Evolutionary conservation across 345 rosid genomes (phyloP).

Genomic region (Moricandia moricandioides): DNA sequence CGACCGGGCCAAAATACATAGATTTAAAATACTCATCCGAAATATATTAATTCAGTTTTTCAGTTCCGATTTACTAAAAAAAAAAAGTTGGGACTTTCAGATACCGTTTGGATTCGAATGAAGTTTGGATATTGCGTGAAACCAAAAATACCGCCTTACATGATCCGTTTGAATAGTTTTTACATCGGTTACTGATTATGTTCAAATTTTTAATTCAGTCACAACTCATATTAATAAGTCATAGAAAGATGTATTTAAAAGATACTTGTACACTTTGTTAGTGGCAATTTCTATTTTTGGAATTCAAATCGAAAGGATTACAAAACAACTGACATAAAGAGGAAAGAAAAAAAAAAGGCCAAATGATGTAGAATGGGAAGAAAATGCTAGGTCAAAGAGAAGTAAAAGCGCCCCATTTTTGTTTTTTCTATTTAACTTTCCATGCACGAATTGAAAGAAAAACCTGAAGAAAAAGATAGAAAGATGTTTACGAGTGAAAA

Average conservation of each 20-base stretch:
- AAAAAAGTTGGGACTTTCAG: background rate
- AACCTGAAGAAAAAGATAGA: background rate
- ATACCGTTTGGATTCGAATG: background rate
- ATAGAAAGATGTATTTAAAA: background rate
- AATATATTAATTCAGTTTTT: background rate
- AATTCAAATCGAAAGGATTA: background rate
- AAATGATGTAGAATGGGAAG: conserved; percentile 4
- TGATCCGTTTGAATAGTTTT: background rate
- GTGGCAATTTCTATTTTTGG: background rate
- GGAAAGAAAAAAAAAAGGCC: background rate
- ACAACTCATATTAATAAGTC: background rate
- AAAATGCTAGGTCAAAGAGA: conserved; percentile 29
- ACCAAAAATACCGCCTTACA: background rate
- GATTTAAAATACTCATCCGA: background rate
- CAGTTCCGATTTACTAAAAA: background rate
- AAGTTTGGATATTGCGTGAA: background rate
- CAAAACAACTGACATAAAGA: background rate
- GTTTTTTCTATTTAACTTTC: conserved; percentile 3
- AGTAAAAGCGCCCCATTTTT: background rate
- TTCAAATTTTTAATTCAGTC: background rate
- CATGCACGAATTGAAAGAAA: conserved; percentile 6
- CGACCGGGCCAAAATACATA: background rate
- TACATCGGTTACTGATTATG: background rate
- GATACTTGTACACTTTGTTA: background rate
- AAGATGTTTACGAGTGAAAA: background rate